Evolutionary conservation across 2,329 filamentous ascomycete species (phyloP), one percentile per base, ranked within the genome.

Genomic region (Macroventuria anomochaeta): DNA sequence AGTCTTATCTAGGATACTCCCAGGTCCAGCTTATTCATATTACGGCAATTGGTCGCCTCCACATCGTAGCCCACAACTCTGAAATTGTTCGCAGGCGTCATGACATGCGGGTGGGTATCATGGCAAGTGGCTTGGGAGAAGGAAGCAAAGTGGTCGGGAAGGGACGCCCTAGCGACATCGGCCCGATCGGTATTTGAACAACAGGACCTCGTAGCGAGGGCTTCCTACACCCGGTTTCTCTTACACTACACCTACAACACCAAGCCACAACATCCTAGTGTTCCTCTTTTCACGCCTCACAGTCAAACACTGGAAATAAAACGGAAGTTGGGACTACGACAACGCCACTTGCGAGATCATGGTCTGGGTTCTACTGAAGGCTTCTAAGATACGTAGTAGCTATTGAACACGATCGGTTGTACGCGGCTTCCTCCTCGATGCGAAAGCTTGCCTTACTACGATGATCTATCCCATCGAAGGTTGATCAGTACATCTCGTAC

Each of bases 401-500:
- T 5, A 25, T 25, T 25, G 23, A 25, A 25, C 8, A 25, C 23
- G 23, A 8, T 5, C 8, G 23, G 23, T 25, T 5, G 23, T 25
- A 8, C 23, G 8, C 8, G 23, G 8, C 23, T 25, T 25, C 23
- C 23, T 8, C 8, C 23, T 25, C 23, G 5, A 25, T 25, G 8
- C 23, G 23, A 25, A 8, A 25, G 23, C 23, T 25, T 5, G 23
- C 8, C 23, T 25, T 25, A 5, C 23, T 25, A 25, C 23, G 8
- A 25, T 25, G 8, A 25, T 25, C 5, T 8, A 25, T 25, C 5
- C 23, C 5, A 25, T 7, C 8, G 12, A 12, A 29, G 26, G 7
- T 26, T n/a, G 12, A 38, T 59, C 25, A 63, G 29, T 64, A 64
- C 63, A 66, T 66, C 28, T 64, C 61, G 21, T 66, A 66, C 8